Evolutionary conservation across 1,284 basidiomycete genomes (phyloP), one percentile per base, ranked within the genome.

Genomic region (Rhodotorula glutinis): DNA sequence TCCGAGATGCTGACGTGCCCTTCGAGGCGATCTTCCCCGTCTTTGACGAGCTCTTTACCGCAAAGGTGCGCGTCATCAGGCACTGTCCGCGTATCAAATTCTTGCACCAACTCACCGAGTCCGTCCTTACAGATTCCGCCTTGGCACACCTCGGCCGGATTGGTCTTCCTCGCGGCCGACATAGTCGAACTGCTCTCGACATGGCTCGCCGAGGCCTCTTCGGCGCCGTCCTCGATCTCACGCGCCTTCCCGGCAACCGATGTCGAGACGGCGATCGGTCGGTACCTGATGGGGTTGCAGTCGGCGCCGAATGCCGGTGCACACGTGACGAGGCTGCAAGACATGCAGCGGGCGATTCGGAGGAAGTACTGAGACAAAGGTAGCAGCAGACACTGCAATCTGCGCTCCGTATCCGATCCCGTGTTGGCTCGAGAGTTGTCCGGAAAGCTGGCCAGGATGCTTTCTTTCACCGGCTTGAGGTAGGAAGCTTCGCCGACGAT

Each of bases 1-100:
- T 96, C 65, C 82, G 87, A 29, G 86, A 90, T 75, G 92, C 88
- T 51, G 85, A 87, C 1, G 86, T 91, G 13, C 86, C 89, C 8
- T 87, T 86, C 74, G 82, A 84, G 40, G 86, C 89, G 63, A 84
- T 92, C 66, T 93, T 91, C 85, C 88, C 91, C 73, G 85, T 89
- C 33, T 83, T 92, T 70, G 88, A 92, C 74, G 87, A 88, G 76
- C 88, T 94, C 83, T 90, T 93, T 70, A 88, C 91, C 75, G 89
- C 89, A 46, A 89, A 91, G 81, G 90, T 90, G 76, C 49, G 33
- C 11, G 33, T n/a, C 33, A 7, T 38, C 33, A 38, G 49, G n/a
- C 69, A 83, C 77, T 41, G 4, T 51, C 41, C n/a, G 4, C 7
- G n/a, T 33, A 19, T 38, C 8, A 33, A 21, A 19, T n/a, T 25